Percentiles rank a stretch among this genome's conserved stretches.
phyloP scores from a whole-genome alignment of 176 grass and related monocot genomes.

The Paspalum notatum region DNA sequence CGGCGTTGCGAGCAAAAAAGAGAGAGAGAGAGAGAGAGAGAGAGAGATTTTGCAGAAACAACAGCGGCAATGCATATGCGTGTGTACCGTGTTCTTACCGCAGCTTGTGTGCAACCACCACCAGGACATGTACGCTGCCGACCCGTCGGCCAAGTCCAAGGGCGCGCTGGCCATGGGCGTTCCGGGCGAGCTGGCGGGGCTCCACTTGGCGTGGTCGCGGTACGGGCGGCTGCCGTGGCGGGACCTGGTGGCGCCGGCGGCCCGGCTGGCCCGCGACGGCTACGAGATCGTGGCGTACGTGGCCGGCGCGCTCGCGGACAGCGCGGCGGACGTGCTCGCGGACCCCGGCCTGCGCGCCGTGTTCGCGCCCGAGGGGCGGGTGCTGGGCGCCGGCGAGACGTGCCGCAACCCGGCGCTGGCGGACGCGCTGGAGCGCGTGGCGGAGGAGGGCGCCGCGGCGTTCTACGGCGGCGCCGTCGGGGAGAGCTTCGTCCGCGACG shows the following conservation, averaged over 20 bases:
- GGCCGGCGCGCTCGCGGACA: slow-evolving; percentile 40
- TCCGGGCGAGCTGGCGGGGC: slow-evolving; percentile 83
- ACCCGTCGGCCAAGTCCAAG: slow-evolving; percentile 55
- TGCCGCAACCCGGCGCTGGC: slow-evolving; percentile 82
- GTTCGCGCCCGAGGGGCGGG: slow-evolving; percentile 58
- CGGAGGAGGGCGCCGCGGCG: slow-evolving; percentile 50
- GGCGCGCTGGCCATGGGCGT: slow-evolving; percentile 82
- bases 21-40: too few relatives aligned
- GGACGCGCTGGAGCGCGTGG: slow-evolving; percentile 52
- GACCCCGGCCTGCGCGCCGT: slow-evolving; percentile 80
- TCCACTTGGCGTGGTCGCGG: slow-evolving; percentile 69
- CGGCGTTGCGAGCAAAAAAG: too few relatives aligned
- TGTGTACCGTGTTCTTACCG: too few relatives aligned
- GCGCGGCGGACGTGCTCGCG: slow-evolving; percentile 45
- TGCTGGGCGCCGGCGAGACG: slow-evolving; percentile 59
- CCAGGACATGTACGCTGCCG: slow-evolving; percentile 77
- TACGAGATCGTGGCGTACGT: slow-evolving; percentile 53
- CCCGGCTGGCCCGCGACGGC: slow-evolving; percentile 71
- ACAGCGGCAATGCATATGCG: too few relatives aligned
- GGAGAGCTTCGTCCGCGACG: slow-evolving; percentile 54
- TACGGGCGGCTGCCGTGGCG: slow-evolving; percentile 76
- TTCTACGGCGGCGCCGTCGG: slow-evolving; percentile 73
- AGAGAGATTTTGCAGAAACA: too few relatives aligned
- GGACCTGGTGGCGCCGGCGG: slow-evolving; percentile 70
- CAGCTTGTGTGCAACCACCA: background rate